Conservation (phyloP, 176 grass and related monocot genomes). For the Aegilops tauschii region DNA sequence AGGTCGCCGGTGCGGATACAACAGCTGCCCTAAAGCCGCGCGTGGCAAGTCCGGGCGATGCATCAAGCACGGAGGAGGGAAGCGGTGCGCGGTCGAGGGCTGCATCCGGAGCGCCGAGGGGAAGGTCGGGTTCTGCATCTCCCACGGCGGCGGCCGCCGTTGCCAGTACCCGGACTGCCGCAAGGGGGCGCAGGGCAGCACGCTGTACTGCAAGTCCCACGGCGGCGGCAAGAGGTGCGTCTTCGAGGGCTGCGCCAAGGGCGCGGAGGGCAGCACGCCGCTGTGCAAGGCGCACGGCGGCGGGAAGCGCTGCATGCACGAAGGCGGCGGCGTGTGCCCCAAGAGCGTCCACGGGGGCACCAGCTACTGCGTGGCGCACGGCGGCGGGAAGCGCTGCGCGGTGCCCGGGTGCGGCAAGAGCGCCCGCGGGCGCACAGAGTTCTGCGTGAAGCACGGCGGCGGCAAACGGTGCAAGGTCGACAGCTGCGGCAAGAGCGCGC, state of each 20-base stretch:
- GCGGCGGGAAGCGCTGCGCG: conserved; percentile 70
- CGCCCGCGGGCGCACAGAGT: conserved; percentile 69
- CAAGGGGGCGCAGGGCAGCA: conserved; percentile 80
- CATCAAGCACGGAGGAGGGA: conserved; percentile 82
- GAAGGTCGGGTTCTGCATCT: conserved; percentile 65
- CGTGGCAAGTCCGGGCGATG: conserved; percentile 70
- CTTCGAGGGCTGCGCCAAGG: conserved; percentile 61
- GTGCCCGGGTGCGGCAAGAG: conserved; percentile 66
- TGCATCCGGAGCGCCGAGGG: conserved; percentile 73
- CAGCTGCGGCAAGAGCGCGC: conserved; percentile 70
- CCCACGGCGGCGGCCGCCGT: conserved; percentile 69
- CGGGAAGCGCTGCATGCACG: conserved; percentile 60
- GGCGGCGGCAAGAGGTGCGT: conserved; percentile 70
- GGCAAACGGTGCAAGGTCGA: conserved; percentile 59
- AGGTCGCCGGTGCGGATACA: conserved; percentile 55
- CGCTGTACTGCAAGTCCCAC: conserved; percentile 71
- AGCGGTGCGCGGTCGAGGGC: conserved; percentile 51
- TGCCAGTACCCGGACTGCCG: conserved; percentile 65
- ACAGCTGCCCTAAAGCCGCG: conserved; percentile 54
- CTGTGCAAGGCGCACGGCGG: conserved; percentile 81
- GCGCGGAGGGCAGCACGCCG: conserved; percentile 74
- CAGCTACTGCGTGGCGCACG: conserved; percentile 68
- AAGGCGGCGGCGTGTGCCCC: conserved; percentile 65
- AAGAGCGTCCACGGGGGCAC: conserved; percentile 84
- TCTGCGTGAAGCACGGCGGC: conserved; percentile 68